phyloP scores from a whole-genome alignment of 331 rosid species.

The Quercus tomentella region DNA sequence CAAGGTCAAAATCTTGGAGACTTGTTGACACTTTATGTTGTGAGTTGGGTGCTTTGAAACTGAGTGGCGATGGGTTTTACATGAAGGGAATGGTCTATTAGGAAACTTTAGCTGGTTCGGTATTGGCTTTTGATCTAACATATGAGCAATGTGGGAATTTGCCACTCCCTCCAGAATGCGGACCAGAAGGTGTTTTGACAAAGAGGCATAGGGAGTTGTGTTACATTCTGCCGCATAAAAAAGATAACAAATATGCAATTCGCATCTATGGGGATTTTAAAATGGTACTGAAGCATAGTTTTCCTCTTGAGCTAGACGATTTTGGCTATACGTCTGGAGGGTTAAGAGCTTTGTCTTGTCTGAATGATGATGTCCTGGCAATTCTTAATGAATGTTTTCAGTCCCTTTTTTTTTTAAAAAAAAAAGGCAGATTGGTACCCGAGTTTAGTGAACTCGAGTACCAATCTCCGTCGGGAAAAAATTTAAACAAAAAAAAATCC shows the following conservation, averaged over 20 bases:
- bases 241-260: background rate
- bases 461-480: no score
- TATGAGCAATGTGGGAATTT: constrained; percentile 23
- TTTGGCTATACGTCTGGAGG: background rate
- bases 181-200: constrained; percentile 18
- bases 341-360: constrained; percentile 21
- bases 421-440: no score
- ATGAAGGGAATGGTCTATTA: constrained; percentile 21
- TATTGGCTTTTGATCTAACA: constrained; percentile 27
- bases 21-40: constrained; percentile 8
- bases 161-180: constrained; percentile 15
- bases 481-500: no score
- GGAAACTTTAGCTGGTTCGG: constrained; percentile 23
- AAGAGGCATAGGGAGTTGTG: constrained; percentile 26
- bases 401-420: no score
- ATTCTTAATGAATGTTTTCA: background rate
- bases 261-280: constrained; percentile 25
- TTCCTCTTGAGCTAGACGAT: background rate
- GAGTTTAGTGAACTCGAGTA: no score
- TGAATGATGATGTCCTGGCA: constrained; percentile 19
- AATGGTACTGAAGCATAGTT: constrained; percentile 22
- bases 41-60: constrained; percentile 7
- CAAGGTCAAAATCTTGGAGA: constrained; percentile 36
- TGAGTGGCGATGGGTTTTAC: constrained; percentile 25
- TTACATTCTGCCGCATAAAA: constrained; percentile 16